phyloP scores from a whole-genome alignment of 768 basidiomycete genomes.

The Boletus tomentosulus region DNA sequence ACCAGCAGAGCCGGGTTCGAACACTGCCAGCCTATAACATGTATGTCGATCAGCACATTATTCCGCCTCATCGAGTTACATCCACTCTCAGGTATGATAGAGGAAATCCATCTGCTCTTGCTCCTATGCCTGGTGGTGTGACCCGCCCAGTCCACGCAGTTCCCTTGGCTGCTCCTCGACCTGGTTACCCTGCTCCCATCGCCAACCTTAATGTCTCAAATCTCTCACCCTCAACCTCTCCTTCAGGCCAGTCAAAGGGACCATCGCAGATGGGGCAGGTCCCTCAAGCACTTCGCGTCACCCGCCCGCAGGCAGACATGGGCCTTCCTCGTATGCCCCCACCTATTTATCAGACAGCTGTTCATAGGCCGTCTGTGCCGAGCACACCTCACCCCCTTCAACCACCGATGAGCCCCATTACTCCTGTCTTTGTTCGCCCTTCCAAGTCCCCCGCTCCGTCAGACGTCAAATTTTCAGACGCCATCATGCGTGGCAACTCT shows the following conservation, averaged over 20 bases:
- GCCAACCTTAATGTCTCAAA: slow-evolving; percentile 58
- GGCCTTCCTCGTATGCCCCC: slow-evolving; percentile 26
- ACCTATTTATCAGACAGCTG: slow-evolving; percentile 31
- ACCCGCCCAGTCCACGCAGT: slow-evolving; percentile 31
- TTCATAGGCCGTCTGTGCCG: slow-evolving; percentile 37
- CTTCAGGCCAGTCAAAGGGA: slow-evolving; percentile 19
- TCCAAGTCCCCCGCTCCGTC: slow-evolving; percentile 32
- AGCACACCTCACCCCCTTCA: slow-evolving; percentile 68
- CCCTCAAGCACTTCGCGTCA: slow-evolving; percentile 22
- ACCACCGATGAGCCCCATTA: slow-evolving; percentile 75
- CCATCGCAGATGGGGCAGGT: slow-evolving; percentile 30
- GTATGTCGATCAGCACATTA: slow-evolving; percentile 40
- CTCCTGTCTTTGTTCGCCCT: slow-evolving; percentile 72
- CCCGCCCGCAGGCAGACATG: slow-evolving; percentile 16
- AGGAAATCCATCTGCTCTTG: slow-evolving; percentile 48
- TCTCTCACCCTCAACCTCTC: slow-evolving; percentile 40
- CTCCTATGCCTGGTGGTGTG: slow-evolving; percentile 38
- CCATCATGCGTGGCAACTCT: slow-evolving; percentile 62
- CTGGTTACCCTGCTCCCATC: slow-evolving; percentile 71
- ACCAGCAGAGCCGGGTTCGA: slow-evolving; percentile 47
- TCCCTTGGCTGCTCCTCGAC: slow-evolving; percentile 63
- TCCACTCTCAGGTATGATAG: slow-evolving; percentile 54
- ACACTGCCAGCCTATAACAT: slow-evolving; percentile 56
- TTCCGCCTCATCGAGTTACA: slow-evolving; percentile 7
- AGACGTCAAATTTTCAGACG: slow-evolving; percentile 47